Conservation (phyloP, 768 basidiomycete genomes). For the Mycena haematopus region DNA sequence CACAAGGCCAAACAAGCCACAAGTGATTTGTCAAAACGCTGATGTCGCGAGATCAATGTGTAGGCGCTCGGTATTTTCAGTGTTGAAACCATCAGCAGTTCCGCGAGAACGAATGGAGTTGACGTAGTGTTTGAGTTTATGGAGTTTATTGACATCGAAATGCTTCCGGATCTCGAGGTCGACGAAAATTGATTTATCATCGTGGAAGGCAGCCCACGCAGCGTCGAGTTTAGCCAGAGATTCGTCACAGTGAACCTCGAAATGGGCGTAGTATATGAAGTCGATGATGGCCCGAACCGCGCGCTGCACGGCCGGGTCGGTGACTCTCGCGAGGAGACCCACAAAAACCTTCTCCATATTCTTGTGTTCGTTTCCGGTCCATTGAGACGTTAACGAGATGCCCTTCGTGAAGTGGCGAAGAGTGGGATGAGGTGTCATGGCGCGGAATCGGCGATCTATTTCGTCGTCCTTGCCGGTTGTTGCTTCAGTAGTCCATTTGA, state of each 20-base stretch:
- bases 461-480: constrained; percentile 34
- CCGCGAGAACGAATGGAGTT: too few relatives aligned
- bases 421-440: constrained; percentile 35
- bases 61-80: too few relatives aligned
- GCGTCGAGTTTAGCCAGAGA: constrained; percentile 32
- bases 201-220: constrained; percentile 12
- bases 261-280: constrained; percentile 37
- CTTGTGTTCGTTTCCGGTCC: constrained; percentile 44
- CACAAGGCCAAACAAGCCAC: too few relatives aligned
- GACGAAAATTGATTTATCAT: too few relatives aligned
- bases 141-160: too few relatives aligned
- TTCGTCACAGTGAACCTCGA: constrained; percentile 29
- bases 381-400: constrained; percentile 41
- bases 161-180: too few relatives aligned
- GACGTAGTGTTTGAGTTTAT: too few relatives aligned
- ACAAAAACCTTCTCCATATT: constrained; percentile 38
- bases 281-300: constrained; percentile 33
- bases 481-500: constrained; percentile 39
- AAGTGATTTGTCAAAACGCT: too few relatives aligned
- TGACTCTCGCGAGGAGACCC: constrained; percentile 33
- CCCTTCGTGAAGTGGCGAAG: constrained; percentile 43
- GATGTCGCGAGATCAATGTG: too few relatives aligned
- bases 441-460: constrained; percentile 41
- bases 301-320: constrained; percentile 21
- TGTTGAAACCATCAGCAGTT: too few relatives aligned